phyloP scores from a whole-genome alignment of 176 grass and related monocot genomes.

The Chrysopogon serrulatus region DNA sequence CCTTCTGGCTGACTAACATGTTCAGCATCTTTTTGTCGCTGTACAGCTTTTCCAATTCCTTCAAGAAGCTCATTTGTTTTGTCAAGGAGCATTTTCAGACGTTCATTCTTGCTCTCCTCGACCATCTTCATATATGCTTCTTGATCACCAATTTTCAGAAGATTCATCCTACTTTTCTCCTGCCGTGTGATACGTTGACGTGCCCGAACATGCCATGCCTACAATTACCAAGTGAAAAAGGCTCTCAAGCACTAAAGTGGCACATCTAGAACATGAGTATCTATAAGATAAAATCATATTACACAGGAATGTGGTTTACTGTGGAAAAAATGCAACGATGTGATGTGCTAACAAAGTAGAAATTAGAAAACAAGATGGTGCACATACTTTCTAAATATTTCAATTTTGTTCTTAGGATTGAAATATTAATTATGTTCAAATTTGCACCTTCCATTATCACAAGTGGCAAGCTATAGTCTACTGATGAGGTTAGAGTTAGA shows the following conservation, averaged over 20 bases:
- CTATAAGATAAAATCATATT: conserved; percentile 7
- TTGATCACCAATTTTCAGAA: conserved; percentile 91
- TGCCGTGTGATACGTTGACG: conserved; percentile 76
- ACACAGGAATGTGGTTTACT: neutral
- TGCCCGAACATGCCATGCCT: conserved; percentile 96
- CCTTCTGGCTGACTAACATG: conserved; percentile 61
- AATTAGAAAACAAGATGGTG: neutral
- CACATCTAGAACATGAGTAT: conserved; percentile 14
- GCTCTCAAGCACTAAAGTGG: neutral
- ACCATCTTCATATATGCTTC: conserved; percentile 98
- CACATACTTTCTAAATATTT: conserved; percentile 6
- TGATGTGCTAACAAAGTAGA: neutral
- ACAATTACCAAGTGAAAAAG: conserved; percentile 23
- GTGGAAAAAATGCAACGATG: neutral
- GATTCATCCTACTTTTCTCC: conserved; percentile 83
- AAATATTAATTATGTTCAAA: neutral
- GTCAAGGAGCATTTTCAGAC: conserved; percentile 88
- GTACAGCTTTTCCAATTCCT: conserved; percentile 91
- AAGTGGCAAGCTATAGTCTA: neutral
- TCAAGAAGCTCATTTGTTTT: conserved; percentile 98
- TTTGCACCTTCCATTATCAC: neutral
- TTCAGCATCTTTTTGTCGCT: conserved; percentile 96
- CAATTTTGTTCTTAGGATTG: neutral
- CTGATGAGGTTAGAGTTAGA: neutral
- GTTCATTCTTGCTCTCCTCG: conserved; percentile 99